These are phyloP conservation scores for Tardiomyces blankii DNA, from an alignment of 1,139 yeast genomes.

Conservation along the genomic window DNA sequence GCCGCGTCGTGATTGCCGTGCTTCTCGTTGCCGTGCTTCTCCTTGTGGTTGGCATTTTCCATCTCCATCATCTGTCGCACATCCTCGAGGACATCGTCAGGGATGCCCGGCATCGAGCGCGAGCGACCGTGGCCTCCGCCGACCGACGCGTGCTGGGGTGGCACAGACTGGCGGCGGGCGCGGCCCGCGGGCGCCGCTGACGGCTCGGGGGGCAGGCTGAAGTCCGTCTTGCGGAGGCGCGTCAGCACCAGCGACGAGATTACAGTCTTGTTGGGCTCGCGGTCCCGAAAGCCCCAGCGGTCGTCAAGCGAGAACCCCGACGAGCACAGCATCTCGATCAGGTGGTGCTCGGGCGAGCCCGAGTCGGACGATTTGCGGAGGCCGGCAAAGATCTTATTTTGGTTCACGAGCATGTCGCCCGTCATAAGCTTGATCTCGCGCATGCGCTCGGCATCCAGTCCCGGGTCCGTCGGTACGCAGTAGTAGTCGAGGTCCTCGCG, in stretches of 20 bases:
- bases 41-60: not conserved
- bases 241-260: constrained; percentile 78
- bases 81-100: not conserved
- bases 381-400: constrained; percentile 65
- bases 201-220: not conserved
- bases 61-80: not conserved
- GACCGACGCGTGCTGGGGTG: not conserved
- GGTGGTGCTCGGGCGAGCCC: constrained; percentile 92
- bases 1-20: no score
- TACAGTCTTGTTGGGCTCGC: constrained; percentile 81
- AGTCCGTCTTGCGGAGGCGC: constrained; percentile 31
- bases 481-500: constrained; percentile 93
- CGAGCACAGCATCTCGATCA: constrained; percentile 88
- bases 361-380: constrained; percentile 32
- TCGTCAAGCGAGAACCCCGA: constrained; percentile 69
- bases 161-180: not conserved
- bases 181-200: not conserved
- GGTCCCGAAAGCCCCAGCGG: constrained; percentile 77
- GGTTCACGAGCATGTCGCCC: constrained; percentile 47
- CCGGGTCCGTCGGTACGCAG: constrained; percentile 59
- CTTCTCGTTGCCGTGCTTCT: constrained; percentile 8
- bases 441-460: constrained; percentile 29
- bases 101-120: not conserved
- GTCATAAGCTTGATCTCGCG: constrained; percentile 58
- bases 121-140: not conserved